Percentiles rank a stretch among this genome's conserved stretches.
phyloP scores from a whole-genome alignment of 2,329 filamentous ascomycete genomes.

The Fusarium nurragi region DNA sequence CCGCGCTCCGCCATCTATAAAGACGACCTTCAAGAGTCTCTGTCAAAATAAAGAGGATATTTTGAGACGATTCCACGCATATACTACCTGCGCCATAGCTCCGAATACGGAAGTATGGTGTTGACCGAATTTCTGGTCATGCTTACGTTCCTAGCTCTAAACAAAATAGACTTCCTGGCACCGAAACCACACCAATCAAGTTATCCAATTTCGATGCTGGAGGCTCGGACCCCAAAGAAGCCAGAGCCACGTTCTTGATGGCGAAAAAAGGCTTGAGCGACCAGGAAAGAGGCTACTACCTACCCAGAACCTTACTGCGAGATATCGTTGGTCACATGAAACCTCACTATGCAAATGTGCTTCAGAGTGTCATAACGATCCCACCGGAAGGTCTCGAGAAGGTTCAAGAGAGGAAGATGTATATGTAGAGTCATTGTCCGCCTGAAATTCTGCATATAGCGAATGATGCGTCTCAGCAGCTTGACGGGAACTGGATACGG shows the following conservation, averaged over 20 bases:
- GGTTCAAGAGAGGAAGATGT: background rate
- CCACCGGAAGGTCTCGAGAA: background rate
- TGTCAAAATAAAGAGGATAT: background rate
- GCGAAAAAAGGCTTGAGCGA: conserved; percentile 7
- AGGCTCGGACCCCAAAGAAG: background rate
- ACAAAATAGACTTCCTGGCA: background rate
- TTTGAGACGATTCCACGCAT: conserved; percentile 23
- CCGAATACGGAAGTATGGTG: conserved; percentile 16
- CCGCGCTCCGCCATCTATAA: rapidly evolving
- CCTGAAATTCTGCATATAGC: background rate
- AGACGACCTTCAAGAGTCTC: background rate
- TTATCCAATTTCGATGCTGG: background rate
- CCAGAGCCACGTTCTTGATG: background rate
- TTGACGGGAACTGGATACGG: background rate
- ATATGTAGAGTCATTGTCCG: conserved; percentile 10
- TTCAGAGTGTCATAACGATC: conserved; percentile 8
- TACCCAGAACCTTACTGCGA: background rate
- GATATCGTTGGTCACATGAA: background rate
- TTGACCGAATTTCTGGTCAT: conserved; percentile 4
- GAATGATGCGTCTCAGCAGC: background rate
- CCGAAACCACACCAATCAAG: background rate
- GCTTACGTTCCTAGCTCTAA: background rate
- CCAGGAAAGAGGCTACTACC: conserved; percentile 3
- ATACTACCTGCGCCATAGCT: conserved; percentile 20
- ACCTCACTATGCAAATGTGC: background rate